These are phyloP conservation scores for Kwoniella sp. DNA, from an alignment of 768 basidiomycete species.

Conservation along the genomic window DNA sequence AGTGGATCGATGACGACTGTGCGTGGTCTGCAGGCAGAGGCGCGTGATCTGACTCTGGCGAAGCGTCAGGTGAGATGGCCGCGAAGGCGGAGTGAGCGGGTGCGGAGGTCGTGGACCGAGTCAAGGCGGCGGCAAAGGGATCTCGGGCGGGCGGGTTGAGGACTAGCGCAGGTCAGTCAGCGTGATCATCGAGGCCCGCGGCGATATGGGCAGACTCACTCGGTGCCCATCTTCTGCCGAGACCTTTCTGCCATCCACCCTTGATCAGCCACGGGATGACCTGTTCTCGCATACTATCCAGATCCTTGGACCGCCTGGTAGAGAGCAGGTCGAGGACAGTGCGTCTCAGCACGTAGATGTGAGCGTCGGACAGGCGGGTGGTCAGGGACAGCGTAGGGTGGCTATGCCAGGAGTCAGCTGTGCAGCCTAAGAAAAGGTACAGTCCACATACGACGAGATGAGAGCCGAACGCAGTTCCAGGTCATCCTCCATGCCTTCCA, in stretches of 20 bases:
- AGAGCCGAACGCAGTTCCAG: constrained; percentile 71
- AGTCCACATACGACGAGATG: constrained; percentile 58
- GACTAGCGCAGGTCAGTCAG: constrained; percentile 18
- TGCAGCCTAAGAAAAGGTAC: not conserved
- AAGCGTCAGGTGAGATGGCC: not conserved
- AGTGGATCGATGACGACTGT: not conserved
- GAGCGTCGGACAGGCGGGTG: constrained; percentile 70
- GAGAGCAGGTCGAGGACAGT: constrained; percentile 65
- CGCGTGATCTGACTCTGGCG: constrained; percentile 14
- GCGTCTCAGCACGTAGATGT: constrained; percentile 81
- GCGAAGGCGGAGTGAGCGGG: constrained; percentile 4
- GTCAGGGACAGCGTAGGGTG: constrained; percentile 69
- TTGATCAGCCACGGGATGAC: constrained; percentile 91
- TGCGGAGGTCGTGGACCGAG: constrained; percentile 25
- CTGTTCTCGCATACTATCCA: constrained; percentile 82
- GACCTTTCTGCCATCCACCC: constrained; percentile 60
- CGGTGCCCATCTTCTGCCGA: constrained; percentile 40
- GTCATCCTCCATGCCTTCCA: constrained; percentile 66
- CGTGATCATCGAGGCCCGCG: not conserved
- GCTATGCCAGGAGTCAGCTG: constrained; percentile 50
- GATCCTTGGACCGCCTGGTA: constrained; percentile 59
- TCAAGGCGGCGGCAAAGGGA: constrained; percentile 37
- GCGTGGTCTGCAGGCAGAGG: constrained; percentile 13
- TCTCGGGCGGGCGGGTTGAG: constrained; percentile 32
- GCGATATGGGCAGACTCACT: constrained; percentile 32